These are phyloP conservation scores for Paecilomyces formosus DNA, from an alignment of 2,329 filamentous ascomycete genomes.

Conservation along the genomic window DNA sequence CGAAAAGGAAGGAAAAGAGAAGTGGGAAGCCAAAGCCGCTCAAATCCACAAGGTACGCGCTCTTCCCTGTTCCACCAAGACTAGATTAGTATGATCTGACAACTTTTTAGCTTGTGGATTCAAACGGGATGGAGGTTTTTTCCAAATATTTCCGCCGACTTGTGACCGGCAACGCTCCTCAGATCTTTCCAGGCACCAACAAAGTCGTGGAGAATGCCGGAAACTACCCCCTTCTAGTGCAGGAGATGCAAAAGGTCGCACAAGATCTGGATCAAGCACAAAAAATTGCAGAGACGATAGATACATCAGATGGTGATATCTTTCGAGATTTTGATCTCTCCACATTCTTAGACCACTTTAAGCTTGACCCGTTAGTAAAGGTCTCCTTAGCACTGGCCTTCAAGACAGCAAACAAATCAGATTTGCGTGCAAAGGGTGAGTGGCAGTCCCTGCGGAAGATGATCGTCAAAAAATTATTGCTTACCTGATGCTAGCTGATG, in stretches of 20 bases:
- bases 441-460: background rate
- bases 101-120: slow-evolving; percentile 70
- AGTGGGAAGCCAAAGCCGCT: slow-evolving; percentile 87
- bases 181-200: slow-evolving; percentile 78
- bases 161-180: slow-evolving; percentile 79
- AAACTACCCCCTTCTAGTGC: slow-evolving; percentile 73
- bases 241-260: slow-evolving; percentile 80
- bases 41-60: slow-evolving; percentile 78
- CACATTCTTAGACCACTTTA: slow-evolving; percentile 93
- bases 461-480: background rate
- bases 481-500: slow-evolving; percentile 57
- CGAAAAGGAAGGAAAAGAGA: slow-evolving; percentile 81
- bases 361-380: slow-evolving; percentile 80
- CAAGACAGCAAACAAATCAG: slow-evolving; percentile 69
- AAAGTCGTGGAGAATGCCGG: slow-evolving; percentile 67
- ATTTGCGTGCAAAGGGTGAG: slow-evolving; percentile 83
- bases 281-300: slow-evolving; percentile 90
- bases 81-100: slow-evolving; percentile 1
- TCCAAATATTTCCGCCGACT: slow-evolving; percentile 91
- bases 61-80: background rate
- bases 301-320: slow-evolving; percentile 81
- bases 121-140: slow-evolving; percentile 98
- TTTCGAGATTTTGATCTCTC: slow-evolving; percentile 96
- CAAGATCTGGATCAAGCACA: slow-evolving; percentile 73
- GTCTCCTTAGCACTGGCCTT: slow-evolving; percentile 82